phyloP scores from a whole-genome alignment of 352 stramenopile species.

The Pseudoperonospora humuli region DNA sequence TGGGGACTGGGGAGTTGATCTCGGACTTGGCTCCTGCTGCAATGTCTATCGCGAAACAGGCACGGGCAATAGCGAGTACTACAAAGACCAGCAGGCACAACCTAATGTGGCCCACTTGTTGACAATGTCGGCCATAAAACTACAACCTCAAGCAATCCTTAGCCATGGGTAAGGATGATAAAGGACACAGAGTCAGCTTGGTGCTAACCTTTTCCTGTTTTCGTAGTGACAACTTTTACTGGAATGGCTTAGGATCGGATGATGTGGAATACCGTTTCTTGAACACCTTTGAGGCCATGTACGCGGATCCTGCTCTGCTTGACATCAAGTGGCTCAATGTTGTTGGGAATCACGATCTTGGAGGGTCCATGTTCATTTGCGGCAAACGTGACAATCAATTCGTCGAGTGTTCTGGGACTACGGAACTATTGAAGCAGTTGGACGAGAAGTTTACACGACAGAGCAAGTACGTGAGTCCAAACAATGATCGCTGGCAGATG shows the following conservation, averaged over 20 bases:
- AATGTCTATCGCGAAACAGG: slow-evolving; percentile 61
- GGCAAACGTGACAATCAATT: slow-evolving; percentile 7
- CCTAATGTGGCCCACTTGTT: slow-evolving; percentile 54
- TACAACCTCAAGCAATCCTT: slow-evolving; percentile 56
- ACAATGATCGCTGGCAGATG: slow-evolving; percentile 10
- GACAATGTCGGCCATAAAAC: slow-evolving; percentile 42
- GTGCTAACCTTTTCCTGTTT: too few relatives aligned
- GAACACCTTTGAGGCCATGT: slow-evolving; percentile 15
- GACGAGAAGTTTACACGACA: slow-evolving; percentile 16
- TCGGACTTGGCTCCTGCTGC: slow-evolving; percentile 61
- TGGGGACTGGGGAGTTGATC: too few relatives aligned
- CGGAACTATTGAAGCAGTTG: slow-evolving; percentile 4
- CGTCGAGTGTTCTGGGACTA: slow-evolving; percentile 3
- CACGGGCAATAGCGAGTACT: slow-evolving; percentile 45
- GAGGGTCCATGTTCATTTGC: slow-evolving; percentile 12
- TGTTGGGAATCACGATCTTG: slow-evolving; percentile 12
- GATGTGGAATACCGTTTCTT: slow-evolving; percentile 10
- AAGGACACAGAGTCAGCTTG: too few relatives aligned
- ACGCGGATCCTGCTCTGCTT: slow-evolving; percentile 3
- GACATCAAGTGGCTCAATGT: slow-evolving; percentile 12
- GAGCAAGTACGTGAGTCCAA: slow-evolving; percentile 2
- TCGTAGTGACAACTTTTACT: slow-evolving; percentile 14
- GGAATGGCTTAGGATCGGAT: slow-evolving; percentile 9
- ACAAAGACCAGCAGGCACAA: slow-evolving; percentile 69
- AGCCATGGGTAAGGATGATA: slow-evolving; percentile 35